Evolutionary conservation across 306 rosid species (phyloP), one percentile per base, ranked within the genome.

Genomic region (Cicer judaicum): DNA sequence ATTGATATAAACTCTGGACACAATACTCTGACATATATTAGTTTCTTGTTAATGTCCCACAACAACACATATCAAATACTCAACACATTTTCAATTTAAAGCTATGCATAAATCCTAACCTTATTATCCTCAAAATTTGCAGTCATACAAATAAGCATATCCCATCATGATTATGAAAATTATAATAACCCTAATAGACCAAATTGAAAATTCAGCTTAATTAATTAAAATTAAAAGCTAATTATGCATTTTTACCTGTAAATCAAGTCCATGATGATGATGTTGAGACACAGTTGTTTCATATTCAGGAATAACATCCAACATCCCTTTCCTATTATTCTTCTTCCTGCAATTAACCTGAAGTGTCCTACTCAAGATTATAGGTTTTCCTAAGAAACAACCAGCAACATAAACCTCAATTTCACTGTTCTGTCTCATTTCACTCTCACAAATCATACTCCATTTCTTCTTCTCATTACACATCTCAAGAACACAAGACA

Each of bases 351-450:
- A 87, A 78, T 75, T 75, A 56, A 86, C 84, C 85, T 86, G 90
- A 86, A 94, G 54, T 14, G 85, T 90, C 89, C 90, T 92, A 21
- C 92, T 88, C 54, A 94, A 87, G 87, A 92, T 87, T 69, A 92
- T 77, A 0, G 96, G 99, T 16, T 78, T 84, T 70, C 96, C 93
- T 10, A 89, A 82, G 84, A 83, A 92, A 80, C 87, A 75, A n/a
- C 99, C 97, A 24, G 99, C 91, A 55, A 94, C 79, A 72, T 94
- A 94, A 75, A 95, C 96, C 89, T 95, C 99, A 56, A 92, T 89
- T 43, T 84, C 80, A 43, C 81, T 80, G 6, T 86, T 59, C 40
- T 88, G 64, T 9, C 72, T 79, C 72, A 86, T 83, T 68, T 83
- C 83, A 2, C 96, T 84, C 56, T 86, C 84, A 16, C 96, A 95